Conservation (phyloP, 2,329 filamentous ascomycete genomes). For the Neofusicoccum kwambonambiense region DNA sequence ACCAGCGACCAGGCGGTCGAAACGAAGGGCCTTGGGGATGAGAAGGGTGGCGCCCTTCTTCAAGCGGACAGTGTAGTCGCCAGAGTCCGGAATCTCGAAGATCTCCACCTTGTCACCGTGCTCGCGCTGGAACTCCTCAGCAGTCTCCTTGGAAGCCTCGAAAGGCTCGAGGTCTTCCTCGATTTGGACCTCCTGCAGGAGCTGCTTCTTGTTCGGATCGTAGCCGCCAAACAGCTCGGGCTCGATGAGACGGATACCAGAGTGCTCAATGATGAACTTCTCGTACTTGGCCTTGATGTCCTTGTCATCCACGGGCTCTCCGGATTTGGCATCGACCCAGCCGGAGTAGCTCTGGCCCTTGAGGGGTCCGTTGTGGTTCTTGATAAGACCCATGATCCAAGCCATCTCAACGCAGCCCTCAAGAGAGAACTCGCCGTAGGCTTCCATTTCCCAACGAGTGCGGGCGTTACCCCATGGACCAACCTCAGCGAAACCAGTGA, state of each 20-base stretch:
- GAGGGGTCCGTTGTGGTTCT: slow-evolving; percentile 93
- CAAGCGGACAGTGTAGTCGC: slow-evolving; percentile 90
- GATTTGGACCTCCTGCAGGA: slow-evolving; percentile 96
- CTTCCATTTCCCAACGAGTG: slow-evolving; percentile 99
- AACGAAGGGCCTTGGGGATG: slow-evolving; percentile 95
- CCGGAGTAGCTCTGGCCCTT: slow-evolving; percentile 97
- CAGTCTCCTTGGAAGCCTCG: slow-evolving; percentile 94
- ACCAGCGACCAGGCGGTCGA: slow-evolving; percentile 94
- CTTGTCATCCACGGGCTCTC: slow-evolving; percentile 95
- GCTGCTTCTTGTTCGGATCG: slow-evolving; percentile 97
- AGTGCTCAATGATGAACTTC: slow-evolving; percentile 92
- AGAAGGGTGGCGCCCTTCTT: slow-evolving; percentile 93
- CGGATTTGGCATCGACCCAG: slow-evolving; percentile 92
- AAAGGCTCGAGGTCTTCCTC: slow-evolving; percentile 97
- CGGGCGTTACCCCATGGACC: slow-evolving; percentile 98
- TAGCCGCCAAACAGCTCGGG: slow-evolving; percentile 96
- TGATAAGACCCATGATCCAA: slow-evolving; percentile 99
- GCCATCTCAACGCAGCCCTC: slow-evolving; percentile 99
- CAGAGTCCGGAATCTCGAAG: slow-evolving; percentile 90
- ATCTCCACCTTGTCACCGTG: slow-evolving; percentile 97
- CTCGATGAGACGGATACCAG: slow-evolving; percentile 95
- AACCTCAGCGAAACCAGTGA: slow-evolving; percentile 94
- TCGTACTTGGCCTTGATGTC: slow-evolving; percentile 98
- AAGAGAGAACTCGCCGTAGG: slow-evolving; percentile 91
- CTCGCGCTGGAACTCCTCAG: slow-evolving; percentile 94